Conservation (phyloP, 257 asterid genomes). For the Ophiorrhiza pumila region DNA sequence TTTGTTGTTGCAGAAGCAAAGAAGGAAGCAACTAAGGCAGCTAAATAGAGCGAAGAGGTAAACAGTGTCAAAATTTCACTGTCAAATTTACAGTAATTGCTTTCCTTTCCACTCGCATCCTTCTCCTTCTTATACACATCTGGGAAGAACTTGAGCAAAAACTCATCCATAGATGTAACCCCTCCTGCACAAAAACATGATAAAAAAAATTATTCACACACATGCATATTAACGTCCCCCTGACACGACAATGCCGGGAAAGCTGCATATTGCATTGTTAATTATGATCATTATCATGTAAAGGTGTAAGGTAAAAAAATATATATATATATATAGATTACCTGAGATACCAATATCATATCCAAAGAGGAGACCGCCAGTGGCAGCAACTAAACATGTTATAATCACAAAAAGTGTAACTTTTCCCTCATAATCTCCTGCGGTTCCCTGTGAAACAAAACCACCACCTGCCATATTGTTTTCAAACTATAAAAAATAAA, state of each 20-base stretch:
- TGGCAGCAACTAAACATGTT: constrained; percentile 48
- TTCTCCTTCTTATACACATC: constrained; percentile 30
- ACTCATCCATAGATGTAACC: constrained; percentile 68
- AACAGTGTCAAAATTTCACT: constrained; percentile 47
- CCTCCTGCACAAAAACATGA: constrained; percentile 40
- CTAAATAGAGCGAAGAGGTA: constrained; percentile 64
- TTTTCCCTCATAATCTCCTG: constrained; percentile 33
- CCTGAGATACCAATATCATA: constrained; percentile 63
- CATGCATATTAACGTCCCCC: neutral
- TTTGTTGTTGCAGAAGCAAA: constrained; percentile 48
- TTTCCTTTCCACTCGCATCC: constrained; percentile 3
- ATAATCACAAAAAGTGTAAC: constrained; percentile 41
- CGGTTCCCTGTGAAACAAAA: constrained; percentile 6
- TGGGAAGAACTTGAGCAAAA: constrained; percentile 52
- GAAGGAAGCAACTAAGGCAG: constrained; percentile 57
- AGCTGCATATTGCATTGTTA: too few species aligned
- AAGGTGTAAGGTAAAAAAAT: too few species aligned
- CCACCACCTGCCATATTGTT: constrained; percentile 39
- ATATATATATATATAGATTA: neutral
- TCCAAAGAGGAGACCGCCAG: constrained; percentile 59
- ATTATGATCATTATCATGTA: too few species aligned
- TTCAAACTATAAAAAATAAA: neutral
- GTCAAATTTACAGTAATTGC: constrained; percentile 54
- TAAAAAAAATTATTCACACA: neutral
- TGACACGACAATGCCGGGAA: too few species aligned